A percentile compares a stretch with the other conserved stretches of the same genome.
These are phyloP conservation scores for Neurospora sp. DNA, from an alignment of 495 filamentous ascomycete genomes.

Conservation along the genomic window DNA sequence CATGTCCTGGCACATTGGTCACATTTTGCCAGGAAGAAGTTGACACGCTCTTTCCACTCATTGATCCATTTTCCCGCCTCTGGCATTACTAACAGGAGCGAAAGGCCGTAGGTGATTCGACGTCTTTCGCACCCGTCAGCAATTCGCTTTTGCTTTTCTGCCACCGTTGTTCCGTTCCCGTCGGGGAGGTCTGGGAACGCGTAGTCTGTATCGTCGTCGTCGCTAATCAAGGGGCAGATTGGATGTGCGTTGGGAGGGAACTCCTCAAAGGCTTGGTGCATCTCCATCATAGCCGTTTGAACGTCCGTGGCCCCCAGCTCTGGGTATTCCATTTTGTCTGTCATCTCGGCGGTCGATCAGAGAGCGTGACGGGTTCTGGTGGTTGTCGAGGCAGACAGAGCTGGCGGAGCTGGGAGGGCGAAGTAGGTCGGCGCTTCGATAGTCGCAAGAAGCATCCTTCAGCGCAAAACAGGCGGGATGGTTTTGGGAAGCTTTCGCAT, in stretches of 20 bases:
- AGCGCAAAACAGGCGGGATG: background rate
- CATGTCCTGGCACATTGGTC: constrained; percentile 73
- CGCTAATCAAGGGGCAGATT: constrained; percentile 33
- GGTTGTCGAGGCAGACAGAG: background rate
- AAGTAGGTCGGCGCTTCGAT: background rate
- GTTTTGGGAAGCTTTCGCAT: background rate
- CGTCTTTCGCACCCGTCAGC: constrained; percentile 42
- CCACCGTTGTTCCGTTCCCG: constrained; percentile 15
- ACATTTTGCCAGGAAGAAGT: constrained; percentile 50
- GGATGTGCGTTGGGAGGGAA: constrained; percentile 25
- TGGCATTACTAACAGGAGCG: constrained; percentile 60
- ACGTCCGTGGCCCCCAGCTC: constrained; percentile 5
- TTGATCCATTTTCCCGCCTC: constrained; percentile 48
- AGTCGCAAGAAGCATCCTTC: background rate
- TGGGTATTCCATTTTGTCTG: constrained; percentile 1
- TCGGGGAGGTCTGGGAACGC: constrained; percentile 36
- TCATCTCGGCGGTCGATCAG: constrained; percentile 11
- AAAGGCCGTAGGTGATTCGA: constrained; percentile 48
- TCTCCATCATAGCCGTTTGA: constrained; percentile 12
- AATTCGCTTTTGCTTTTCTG: constrained; percentile 31
- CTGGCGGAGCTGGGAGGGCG: background rate
- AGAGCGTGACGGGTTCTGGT: background rate
- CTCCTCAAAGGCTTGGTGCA: constrained; percentile 20
- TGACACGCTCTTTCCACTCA: constrained; percentile 43
- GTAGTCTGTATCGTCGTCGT: constrained; percentile 41